phyloP scores from a whole-genome alignment of 495 filamentous ascomycete genomes.

The Penicillium lividum region DNA sequence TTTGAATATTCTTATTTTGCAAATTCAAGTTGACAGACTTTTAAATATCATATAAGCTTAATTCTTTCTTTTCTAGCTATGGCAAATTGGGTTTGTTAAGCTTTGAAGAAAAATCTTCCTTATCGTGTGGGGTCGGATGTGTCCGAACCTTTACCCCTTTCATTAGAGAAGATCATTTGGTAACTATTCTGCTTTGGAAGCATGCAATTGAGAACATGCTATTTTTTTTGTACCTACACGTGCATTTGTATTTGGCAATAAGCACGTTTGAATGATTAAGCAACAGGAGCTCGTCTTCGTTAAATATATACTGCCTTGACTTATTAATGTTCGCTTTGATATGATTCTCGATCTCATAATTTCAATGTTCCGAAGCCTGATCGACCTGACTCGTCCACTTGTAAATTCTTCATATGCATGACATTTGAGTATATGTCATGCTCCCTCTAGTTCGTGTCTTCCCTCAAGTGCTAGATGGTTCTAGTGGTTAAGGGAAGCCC shows the following conservation, averaged over 20 bases:
- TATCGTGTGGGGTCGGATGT: constrained; percentile 17
- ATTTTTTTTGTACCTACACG: too few relatives aligned
- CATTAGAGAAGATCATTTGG: background rate
- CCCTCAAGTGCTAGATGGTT: background rate
- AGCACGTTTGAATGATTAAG: too few relatives aligned
- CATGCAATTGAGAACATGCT: too few relatives aligned
- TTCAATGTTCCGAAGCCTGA: background rate
- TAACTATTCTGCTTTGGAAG: too few relatives aligned
- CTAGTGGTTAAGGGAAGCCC: background rate
- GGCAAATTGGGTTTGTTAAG: background rate
- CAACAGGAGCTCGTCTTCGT: too few relatives aligned
- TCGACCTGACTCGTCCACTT: background rate
- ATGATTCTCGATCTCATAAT: background rate
- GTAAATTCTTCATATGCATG: background rate
- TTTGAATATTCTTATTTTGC: too few relatives aligned
- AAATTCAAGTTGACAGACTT: too few relatives aligned
- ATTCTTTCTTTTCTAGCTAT: background rate
- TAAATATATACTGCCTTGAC: too few relatives aligned
- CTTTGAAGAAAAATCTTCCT: background rate
- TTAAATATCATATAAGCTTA: too few relatives aligned
- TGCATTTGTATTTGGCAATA: too few relatives aligned
- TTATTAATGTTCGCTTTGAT: background rate
- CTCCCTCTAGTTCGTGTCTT: background rate
- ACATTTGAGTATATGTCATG: background rate
- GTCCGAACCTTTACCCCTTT: background rate